A percentile compares a stretch with the other conserved stretches of the same genome.
phyloP scores from a whole-genome alignment of 2,329 filamentous ascomycete genomes.

The Colletotrichum liaoningense region DNA sequence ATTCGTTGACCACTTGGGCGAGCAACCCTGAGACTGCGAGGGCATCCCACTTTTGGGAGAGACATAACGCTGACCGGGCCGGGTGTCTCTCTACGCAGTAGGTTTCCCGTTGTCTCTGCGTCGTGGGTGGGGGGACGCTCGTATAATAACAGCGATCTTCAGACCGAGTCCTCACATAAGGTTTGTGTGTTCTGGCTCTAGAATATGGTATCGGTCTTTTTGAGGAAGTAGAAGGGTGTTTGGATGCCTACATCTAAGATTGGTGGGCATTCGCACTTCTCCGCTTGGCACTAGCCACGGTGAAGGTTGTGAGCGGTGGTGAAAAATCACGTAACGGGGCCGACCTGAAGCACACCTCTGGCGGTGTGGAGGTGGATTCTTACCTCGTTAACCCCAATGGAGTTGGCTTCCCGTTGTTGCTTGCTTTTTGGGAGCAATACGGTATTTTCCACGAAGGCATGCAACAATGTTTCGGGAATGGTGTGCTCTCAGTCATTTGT shows the following conservation, averaged over 20 bases:
- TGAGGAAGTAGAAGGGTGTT: background rate
- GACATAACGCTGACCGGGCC: background rate
- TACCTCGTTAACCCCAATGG: background rate
- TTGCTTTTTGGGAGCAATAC: background rate
- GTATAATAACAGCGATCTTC: slow-evolving; percentile 1
- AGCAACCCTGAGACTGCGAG: background rate
- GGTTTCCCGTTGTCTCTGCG: background rate
- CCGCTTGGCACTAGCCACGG: background rate
- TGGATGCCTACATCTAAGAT: background rate
- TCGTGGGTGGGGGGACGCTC: background rate
- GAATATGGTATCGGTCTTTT: background rate
- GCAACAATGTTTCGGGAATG: background rate
- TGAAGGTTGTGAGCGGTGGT: background rate
- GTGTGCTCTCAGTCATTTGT: background rate
- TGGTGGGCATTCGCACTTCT: background rate
- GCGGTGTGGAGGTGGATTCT: background rate
- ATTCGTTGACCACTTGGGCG: background rate
- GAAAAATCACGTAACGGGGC: background rate
- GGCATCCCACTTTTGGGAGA: background rate
- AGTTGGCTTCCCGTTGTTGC: background rate
- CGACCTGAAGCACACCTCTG: background rate
- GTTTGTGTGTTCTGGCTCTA: background rate
- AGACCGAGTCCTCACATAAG: background rate
- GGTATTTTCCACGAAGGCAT: background rate
- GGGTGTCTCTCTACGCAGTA: background rate